Evolutionary conservation across 768 basidiomycete genomes (phyloP).

Genomic region (Amanita rubescens): DNA sequence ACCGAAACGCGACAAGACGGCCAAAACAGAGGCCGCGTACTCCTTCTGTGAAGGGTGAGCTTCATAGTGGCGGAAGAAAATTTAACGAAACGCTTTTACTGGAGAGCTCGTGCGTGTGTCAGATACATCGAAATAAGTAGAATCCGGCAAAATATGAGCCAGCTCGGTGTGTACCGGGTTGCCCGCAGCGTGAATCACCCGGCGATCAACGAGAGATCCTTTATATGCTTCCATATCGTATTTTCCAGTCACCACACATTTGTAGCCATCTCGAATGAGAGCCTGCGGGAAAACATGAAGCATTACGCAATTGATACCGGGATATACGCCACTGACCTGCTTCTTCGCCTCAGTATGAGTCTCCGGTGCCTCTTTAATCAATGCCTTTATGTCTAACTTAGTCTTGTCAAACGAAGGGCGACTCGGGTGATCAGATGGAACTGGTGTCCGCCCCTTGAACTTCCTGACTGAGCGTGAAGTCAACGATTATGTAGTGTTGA

Average conservation of each 20-base stretch:
- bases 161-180: constrained; percentile 3
- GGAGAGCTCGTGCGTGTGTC: neutral
- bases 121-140: constrained; percentile 4
- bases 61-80: neutral
- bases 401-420: neutral
- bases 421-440: neutral
- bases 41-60: constrained; percentile 3
- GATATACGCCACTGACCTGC: neutral
- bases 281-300: constrained; percentile 1
- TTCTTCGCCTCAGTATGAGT: constrained; percentile 2
- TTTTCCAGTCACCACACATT: constrained; percentile 8
- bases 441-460: neutral
- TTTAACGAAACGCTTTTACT: neutral
- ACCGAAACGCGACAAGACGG: constrained; percentile 10
- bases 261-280: constrained; percentile 9
- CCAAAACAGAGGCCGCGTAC: constrained; percentile 8
- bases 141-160: constrained; percentile 11
- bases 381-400: neutral
- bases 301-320: neutral
- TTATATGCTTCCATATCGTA: constrained; percentile 2
- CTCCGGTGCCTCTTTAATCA: neutral
- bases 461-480: constrained; percentile 5
- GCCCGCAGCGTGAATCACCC: neutral
- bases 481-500: neutral
- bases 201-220: neutral